These are phyloP conservation scores for Exophiala sp. DNA, from an alignment of 2,329 filamentous ascomycete species.

Conservation along the genomic window DNA sequence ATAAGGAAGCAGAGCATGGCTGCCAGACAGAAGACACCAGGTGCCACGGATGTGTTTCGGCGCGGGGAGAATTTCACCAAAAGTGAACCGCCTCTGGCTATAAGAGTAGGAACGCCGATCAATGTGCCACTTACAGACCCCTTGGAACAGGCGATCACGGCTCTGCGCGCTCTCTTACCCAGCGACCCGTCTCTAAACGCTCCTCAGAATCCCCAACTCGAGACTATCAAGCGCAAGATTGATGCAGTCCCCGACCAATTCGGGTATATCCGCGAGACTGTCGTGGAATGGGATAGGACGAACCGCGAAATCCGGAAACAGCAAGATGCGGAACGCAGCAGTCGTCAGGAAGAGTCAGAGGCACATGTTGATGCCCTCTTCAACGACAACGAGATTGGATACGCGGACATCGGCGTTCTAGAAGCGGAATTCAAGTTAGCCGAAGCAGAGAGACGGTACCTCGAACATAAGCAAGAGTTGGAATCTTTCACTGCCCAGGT, in stretches of 20 bases:
- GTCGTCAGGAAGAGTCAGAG: slow-evolving; percentile 49
- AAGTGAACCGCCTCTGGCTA: slow-evolving; percentile 32
- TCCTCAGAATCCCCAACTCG: slow-evolving; percentile 12
- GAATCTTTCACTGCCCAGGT: slow-evolving; percentile 47
- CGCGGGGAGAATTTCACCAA: slow-evolving; percentile 30
- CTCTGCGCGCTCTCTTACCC: slow-evolving; percentile 16
- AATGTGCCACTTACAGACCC: slow-evolving; percentile 3
- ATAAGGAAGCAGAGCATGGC: slow-evolving; percentile 42
- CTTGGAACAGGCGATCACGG: slow-evolving; percentile 13
- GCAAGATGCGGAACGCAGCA: slow-evolving; percentile 45
- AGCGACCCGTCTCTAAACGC: slow-evolving; percentile 2
- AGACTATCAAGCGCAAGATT: slow-evolving; percentile 15
- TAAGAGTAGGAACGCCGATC: slow-evolving; percentile 30
- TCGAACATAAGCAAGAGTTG: slow-evolving; percentile 49
- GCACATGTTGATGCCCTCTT: slow-evolving; percentile 50
- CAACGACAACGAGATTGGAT: slow-evolving; percentile 52
- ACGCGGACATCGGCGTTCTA: slow-evolving; percentile 51
- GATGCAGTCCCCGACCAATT: slow-evolving; percentile 37
- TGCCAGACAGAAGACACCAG: slow-evolving; percentile 15
- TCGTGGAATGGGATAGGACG: slow-evolving; percentile 44
- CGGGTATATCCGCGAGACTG: slow-evolving; percentile 38
- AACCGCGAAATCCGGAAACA: slow-evolving; percentile 41
- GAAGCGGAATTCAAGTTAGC: slow-evolving; percentile 52
- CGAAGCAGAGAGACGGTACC: slow-evolving; percentile 47
- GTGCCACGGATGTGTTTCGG: slow-evolving; percentile 33